Conservation (phyloP, 495 filamentous ascomycete species). For the Penicillium ochrochloron region DNA sequence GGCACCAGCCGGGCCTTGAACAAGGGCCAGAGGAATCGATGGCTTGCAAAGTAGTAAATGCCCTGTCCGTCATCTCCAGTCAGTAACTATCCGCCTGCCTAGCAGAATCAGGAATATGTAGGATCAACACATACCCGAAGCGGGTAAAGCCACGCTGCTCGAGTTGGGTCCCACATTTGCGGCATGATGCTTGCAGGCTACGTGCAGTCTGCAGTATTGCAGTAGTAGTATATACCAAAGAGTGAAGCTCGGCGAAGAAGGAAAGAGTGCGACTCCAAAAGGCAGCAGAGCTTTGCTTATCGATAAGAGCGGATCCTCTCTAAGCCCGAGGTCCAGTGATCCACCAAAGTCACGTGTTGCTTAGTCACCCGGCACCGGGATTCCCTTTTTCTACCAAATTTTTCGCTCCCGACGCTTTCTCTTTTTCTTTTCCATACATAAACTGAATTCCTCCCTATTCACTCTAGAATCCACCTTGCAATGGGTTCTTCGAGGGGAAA, state of each 20-base stretch:
- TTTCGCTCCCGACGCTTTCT: slow-evolving; percentile 32
- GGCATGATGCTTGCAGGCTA: slow-evolving; percentile 22
- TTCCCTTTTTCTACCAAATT: slow-evolving; percentile 26
- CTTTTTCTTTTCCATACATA: slow-evolving; percentile 46
- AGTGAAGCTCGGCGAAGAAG: background rate
- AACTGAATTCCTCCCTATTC: slow-evolving; percentile 54
- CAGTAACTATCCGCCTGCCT: background rate
- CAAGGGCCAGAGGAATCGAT: slow-evolving; percentile 67
- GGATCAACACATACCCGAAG: slow-evolving; percentile 46
- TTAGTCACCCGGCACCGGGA: slow-evolving; percentile 8
- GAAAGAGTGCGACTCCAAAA: slow-evolving; percentile 4
- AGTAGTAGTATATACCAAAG: background rate
- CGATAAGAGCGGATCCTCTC: slow-evolving; percentile 39
- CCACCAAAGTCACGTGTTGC: slow-evolving; percentile 19
- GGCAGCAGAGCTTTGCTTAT: slow-evolving; percentile 40
- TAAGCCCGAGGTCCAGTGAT: background rate
- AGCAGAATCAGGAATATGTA: background rate
- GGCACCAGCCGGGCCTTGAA: slow-evolving; percentile 63
- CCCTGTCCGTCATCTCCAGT: slow-evolving; percentile 44
- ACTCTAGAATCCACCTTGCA: slow-evolving; percentile 50
- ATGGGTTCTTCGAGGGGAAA: slow-evolving; percentile 56
- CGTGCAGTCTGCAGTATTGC: background rate
- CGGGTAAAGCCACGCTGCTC: slow-evolving; percentile 61
- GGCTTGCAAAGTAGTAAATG: slow-evolving; percentile 61
- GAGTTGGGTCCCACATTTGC: slow-evolving; percentile 32